Evolutionary conservation across 257 asterid genomes (phyloP), one percentile per base, ranked within the genome.

Genomic region (Przewalskia tangutica): DNA sequence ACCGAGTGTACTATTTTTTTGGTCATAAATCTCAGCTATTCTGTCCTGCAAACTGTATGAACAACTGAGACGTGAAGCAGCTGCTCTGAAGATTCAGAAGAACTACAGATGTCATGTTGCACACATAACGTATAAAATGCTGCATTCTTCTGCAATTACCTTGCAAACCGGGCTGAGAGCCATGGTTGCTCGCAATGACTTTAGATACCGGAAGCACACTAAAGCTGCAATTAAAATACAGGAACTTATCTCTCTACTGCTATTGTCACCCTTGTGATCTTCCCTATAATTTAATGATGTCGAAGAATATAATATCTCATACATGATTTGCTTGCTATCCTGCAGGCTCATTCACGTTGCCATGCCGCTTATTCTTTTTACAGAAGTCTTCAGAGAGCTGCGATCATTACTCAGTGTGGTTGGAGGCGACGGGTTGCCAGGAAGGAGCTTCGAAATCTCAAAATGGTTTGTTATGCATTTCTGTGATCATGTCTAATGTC

Each of bases 131-230:
- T 94, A 93, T 92, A 82, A 81, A 64, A 84, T 86, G 27, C 84
- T 94, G 93, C 90, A 81, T 84, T 71, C 84, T 82, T 94, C 97
- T 78, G 89, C 97, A 71, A 83, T 90, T 80, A 84, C 85, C 50
- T 73, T 96, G 86, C 99, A 96, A 93, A 91, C 93, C 79, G 98
- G 99, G 82, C 92, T 94, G 98, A 92, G 98, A 89, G 94, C 97
- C 36, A 89, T 94, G 97, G 88, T 91, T 84, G 93, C 95, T 81
- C 93, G 97, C 64, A 86, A 87, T 86, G 98, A 94, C 84, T 93
- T 89, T 85, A 93, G 97, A 88, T 89, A 85, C 86, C 90, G 93
- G 89, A 94, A 91, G 87, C 98, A 94, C 85, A 92, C 98, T 50
- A 93, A 91, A 89, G 99, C 99, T 85, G 91, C 97, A 42, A 92